A percentile compares a stretch with the other conserved stretches of the same genome.
Evolutionary conservation across 2,329 filamentous ascomycete species (phyloP).

Genomic region (Pestalotiopsis sp.): DNA sequence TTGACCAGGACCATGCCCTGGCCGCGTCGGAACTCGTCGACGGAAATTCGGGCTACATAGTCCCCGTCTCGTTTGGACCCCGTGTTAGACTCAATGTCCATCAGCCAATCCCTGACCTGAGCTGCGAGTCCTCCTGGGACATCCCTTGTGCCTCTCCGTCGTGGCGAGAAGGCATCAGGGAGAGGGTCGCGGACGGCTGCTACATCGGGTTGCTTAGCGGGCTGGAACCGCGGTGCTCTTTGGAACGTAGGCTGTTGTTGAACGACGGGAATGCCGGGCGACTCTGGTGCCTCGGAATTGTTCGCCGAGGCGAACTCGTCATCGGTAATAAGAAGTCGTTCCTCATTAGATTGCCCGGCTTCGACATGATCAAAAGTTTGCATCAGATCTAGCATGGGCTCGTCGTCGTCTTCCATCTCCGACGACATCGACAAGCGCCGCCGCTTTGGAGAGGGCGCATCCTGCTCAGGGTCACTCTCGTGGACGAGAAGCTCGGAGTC

Average conservation of each 20-base stretch:
- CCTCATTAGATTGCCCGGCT: background rate
- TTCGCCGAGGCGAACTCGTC: conserved; percentile 1
- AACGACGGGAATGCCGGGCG: background rate
- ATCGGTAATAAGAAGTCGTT: background rate
- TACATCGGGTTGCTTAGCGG: conserved; percentile 20
- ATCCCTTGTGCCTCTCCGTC: conserved; percentile 33
- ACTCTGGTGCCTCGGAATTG: background rate
- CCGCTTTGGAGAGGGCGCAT: conserved; percentile 31
- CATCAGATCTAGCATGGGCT: conserved; percentile 12
- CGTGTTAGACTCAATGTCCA: conserved; percentile 38
- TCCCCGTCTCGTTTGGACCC: conserved; percentile 19
- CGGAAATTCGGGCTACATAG: conserved; percentile 21
- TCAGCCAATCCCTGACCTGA: conserved; percentile 44
- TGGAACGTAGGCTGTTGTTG: conserved; percentile 34
- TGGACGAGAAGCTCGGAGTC: background rate
- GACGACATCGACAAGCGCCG: conserved; percentile 36
- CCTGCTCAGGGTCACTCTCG: conserved; percentile 8
- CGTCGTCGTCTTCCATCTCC: conserved; percentile 10
- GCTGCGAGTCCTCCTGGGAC: conserved; percentile 41
- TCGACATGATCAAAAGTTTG: background rate
- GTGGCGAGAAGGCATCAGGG: conserved; percentile 40
- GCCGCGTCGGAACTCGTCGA: conserved; percentile 23
- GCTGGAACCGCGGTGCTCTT: conserved; percentile 38
- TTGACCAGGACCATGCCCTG: conserved; percentile 30
- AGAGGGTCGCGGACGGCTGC: conserved; percentile 25